Base-by-base conservation (phyloP, 225 moss, liverwort and hornwort genomes). In the Asterella californica region DNA sequence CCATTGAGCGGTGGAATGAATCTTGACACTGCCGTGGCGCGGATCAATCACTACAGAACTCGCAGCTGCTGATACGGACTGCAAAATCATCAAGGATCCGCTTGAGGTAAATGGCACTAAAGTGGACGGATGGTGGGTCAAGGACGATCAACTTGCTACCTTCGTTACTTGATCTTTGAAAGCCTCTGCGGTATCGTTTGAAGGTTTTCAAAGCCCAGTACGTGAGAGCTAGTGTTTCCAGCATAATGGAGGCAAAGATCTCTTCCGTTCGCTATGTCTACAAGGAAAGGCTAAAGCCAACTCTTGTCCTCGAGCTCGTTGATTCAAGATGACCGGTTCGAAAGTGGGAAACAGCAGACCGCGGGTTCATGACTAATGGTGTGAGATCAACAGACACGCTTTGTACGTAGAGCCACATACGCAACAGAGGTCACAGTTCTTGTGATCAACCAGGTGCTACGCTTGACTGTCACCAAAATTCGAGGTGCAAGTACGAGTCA, bases 31-130 rank as follows among this genome's bases (percentile, higher is more conserved):
- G 4, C 0, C 6, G 29, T 86, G 0, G 90, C 86, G 32, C 76
- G 81, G 50, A 70, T 91, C 34, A 85, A 94, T 74, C 87, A 86
- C 15, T 92, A 89, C 69, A 84, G 84, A 65, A 9, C 62, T 90
- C 17, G 50, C 57, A 24, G 76, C 38, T 36, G 27, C 30, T 8
- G 18, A 50, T 0, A 30, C 47, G 32, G 14, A 15, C 50, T 73
- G 73, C 73, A 6, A 1, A 29, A 27, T 73, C n/a, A 32, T 52
- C 73, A 73, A 52, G 47, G n/a, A 73, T 52, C 50, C 73, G 0
- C 10, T 49, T 6, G 30, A 73, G 9, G 73, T 52, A 50, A 52
- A 73, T 17, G 73, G 32, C 15, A 49, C 73, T 5, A 52, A 49
- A 73, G 50, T 73, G 22, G 73, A 73, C 52, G 52, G 52, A 25